Evolutionary conservation across 2,329 filamentous ascomycete genomes (phyloP).

Genomic region (Phaeosphaeria sp.): DNA sequence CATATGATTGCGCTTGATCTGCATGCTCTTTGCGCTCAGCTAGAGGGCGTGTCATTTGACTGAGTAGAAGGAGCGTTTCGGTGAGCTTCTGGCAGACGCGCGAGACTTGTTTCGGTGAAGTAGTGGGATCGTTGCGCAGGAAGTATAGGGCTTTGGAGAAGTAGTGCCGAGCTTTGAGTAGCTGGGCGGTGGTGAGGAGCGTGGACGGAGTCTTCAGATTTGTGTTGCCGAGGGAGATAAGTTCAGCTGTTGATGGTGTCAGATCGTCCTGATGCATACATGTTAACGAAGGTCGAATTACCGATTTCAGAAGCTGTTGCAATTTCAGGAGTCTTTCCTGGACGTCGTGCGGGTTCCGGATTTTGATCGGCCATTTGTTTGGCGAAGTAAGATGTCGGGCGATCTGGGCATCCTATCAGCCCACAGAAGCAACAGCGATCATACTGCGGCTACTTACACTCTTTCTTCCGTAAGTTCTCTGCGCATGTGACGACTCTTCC

Average conservation of each 20-base stretch:
- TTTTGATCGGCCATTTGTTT: not conserved
- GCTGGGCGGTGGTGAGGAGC: not conserved
- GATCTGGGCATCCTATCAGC: not conserved
- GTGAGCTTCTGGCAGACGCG: slow-evolving; percentile 25
- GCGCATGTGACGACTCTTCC: slow-evolving; percentile 13
- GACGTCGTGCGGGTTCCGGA: not conserved
- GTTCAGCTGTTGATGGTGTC: not conserved
- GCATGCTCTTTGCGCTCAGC: slow-evolving; percentile 7
- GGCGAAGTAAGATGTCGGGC: not conserved
- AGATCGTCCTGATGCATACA: not conserved
- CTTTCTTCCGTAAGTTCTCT: slow-evolving; percentile 13
- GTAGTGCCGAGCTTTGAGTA: slow-evolving; percentile 9
- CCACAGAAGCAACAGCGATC: not conserved
- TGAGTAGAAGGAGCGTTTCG: slow-evolving; percentile 13
- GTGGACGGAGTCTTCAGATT: slow-evolving; percentile 7
- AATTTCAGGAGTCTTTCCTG: not conserved
- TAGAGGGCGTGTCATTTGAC: slow-evolving; percentile 6
- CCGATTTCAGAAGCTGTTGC: not conserved
- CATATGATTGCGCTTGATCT: slow-evolving; percentile 16
- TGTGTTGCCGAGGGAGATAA: slow-evolving; percentile 1
- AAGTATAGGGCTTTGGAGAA: slow-evolving; percentile 19
- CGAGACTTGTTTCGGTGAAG: slow-evolving; percentile 17
- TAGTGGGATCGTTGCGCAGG: slow-evolving; percentile 10
- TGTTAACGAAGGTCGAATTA: not conserved
- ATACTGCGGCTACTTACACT: not conserved